A percentile compares a stretch with the other conserved stretches of the same genome.
These are phyloP conservation scores for Diddensiella santjacobensis DNA, from an alignment of 805 yeast species.

Conservation along the genomic window DNA sequence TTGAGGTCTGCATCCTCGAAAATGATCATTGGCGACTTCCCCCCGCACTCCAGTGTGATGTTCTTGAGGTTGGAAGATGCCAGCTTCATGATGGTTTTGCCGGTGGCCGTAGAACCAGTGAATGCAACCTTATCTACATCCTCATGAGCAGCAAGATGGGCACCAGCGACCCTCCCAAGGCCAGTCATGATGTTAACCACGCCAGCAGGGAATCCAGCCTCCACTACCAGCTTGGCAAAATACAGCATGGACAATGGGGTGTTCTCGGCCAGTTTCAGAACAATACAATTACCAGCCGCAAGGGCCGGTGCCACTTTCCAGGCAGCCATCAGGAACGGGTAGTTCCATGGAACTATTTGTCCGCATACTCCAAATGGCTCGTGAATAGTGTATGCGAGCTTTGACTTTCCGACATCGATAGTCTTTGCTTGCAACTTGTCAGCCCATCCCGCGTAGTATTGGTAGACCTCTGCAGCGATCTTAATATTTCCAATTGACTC, in stretches of 20 bases:
- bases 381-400: constrained; percentile 74
- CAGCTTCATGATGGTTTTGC: constrained; percentile 73
- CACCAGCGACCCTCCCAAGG: constrained; percentile 80
- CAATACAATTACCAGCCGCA: constrained; percentile 85
- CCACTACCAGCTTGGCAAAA: constrained; percentile 61
- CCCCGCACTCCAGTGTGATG: constrained; percentile 93
- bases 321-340: constrained; percentile 88
- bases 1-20: constrained; percentile 82
- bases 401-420: constrained; percentile 68
- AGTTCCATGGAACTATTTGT: constrained; percentile 96
- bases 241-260: constrained; percentile 87
- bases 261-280: constrained; percentile 86
- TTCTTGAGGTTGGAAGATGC: constrained; percentile 81
- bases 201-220: constrained; percentile 91
- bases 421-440: constrained; percentile 75
- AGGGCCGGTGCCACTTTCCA: constrained; percentile 95
- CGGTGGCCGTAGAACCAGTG: constrained; percentile 92
- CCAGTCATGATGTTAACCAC: constrained; percentile 86
- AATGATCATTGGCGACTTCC: constrained; percentile 89
- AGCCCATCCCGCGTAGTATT: constrained; percentile 89
- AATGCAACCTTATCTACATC: constrained; percentile 86
- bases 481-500: constrained; percentile 74
- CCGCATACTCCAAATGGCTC: constrained; percentile 96
- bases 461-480: constrained; percentile 61
- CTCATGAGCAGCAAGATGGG: constrained; percentile 71